A percentile compares a stretch with the other conserved stretches of the same genome.
Conservation (phyloP, 495 filamentous ascomycete genomes). For the Clavariopsis aquatica region DNA sequence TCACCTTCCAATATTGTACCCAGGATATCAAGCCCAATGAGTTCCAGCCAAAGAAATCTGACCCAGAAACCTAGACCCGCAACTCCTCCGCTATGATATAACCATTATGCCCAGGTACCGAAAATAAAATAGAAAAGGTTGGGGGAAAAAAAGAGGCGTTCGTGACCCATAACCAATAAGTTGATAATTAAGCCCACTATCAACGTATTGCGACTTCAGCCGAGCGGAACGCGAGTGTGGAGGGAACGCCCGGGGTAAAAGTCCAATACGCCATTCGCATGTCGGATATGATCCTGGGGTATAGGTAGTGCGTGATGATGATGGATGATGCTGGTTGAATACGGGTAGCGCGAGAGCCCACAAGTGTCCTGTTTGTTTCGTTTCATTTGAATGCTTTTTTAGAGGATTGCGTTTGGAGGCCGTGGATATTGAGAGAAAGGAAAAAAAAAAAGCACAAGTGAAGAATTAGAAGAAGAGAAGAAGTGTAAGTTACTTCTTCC, state of each 20-base stretch:
- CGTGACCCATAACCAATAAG: not conserved
- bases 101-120: not conserved
- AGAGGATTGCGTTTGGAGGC: not conserved
- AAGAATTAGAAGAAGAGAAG: not conserved
- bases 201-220: not conserved
- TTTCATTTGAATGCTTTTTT: not conserved
- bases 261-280: not conserved
- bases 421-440: not conserved
- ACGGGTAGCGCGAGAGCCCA: not conserved
- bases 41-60: not conserved
- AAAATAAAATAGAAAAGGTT: not conserved
- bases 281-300: not conserved
- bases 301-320: not conserved
- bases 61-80: not conserved
- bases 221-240: not conserved
- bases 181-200: not conserved
- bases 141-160: not conserved
- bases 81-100: not conserved
- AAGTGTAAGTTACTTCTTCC: constrained; percentile 19
- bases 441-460: no score
- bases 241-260: not conserved
- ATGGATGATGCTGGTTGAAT: not conserved
- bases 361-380: not conserved
- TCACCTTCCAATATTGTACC: not conserved
- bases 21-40: not conserved